Evolutionary conservation across 2,329 filamentous ascomycete species (phyloP).

Genomic region (Fusarium beomiforme): DNA sequence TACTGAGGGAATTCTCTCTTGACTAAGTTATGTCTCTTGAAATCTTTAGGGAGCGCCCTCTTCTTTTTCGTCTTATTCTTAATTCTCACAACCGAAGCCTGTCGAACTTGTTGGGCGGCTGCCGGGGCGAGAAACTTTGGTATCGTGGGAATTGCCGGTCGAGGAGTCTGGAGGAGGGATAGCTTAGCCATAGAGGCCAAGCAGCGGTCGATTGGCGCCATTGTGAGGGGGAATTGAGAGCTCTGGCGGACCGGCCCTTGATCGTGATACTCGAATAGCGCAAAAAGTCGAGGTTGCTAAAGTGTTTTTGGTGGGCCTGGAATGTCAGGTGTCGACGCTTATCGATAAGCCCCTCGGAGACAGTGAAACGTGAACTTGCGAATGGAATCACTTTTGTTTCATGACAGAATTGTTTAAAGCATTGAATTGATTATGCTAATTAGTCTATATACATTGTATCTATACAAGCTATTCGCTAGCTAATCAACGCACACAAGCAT

Average conservation of each 20-base stretch:
- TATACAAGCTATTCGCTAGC: background rate
- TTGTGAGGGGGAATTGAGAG: slow-evolving; percentile 47
- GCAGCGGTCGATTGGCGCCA: slow-evolving; percentile 64
- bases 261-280: slow-evolving; percentile 26
- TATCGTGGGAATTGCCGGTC: slow-evolving; percentile 57
- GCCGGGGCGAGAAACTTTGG: slow-evolving; percentile 62
- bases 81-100: slow-evolving; percentile 53
- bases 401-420: accelerated
- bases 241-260: slow-evolving; percentile 35
- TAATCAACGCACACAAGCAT: slow-evolving; percentile 44
- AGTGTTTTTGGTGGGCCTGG: slow-evolving; percentile 33
- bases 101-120: slow-evolving; percentile 54
- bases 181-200: slow-evolving; percentile 65
- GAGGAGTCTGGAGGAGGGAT: slow-evolving; percentile 53
- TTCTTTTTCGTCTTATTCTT: slow-evolving; percentile 66
- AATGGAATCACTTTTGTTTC: background rate
- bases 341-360: slow-evolving; percentile 39
- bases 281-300: slow-evolving; percentile 40
- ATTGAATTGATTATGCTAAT: background rate
- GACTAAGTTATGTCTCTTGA: slow-evolving; percentile 72
- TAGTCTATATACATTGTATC: background rate
- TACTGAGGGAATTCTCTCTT: slow-evolving; percentile 73
- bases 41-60: slow-evolving; percentile 71
- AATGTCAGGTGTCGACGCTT: slow-evolving; percentile 36
- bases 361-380: background rate